A percentile compares a stretch with the other conserved stretches of the same genome.
phyloP scores from a whole-genome alignment of 108 stramenopile species.

The Skeletonema menzelii region DNA sequence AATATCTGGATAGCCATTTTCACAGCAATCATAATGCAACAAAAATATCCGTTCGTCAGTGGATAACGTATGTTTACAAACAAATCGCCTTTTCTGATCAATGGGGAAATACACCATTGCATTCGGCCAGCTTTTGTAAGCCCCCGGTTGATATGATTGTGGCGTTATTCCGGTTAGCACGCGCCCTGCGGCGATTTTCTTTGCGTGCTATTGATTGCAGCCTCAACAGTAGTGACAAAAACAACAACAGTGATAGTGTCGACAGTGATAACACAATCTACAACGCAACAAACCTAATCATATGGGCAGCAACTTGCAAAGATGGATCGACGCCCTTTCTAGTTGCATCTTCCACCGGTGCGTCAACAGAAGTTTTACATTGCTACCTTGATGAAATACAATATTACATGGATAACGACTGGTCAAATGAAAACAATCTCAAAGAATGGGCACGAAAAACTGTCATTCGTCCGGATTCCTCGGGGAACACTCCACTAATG shows the following conservation, averaged over 20 bases:
- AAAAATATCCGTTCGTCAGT: neutral
- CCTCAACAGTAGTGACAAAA: neutral
- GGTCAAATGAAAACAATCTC: neutral
- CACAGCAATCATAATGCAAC: neutral
- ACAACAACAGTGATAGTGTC: neutral
- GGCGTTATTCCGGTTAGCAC: conserved; percentile 24
- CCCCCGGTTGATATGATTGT: conserved; percentile 20
- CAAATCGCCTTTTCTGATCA: conserved; percentile 32
- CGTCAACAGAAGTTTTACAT: conserved; percentile 11
- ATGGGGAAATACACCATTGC: conserved; percentile 42
- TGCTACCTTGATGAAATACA: conserved; percentile 36
- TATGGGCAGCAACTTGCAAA: conserved; percentile 27
- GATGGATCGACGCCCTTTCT: conserved; percentile 38
- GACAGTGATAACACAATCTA: neutral
- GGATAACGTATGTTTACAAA: neutral
- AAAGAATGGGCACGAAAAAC: conserved; percentile 12
- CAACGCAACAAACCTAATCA: neutral
- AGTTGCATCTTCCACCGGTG: conserved; percentile 37
- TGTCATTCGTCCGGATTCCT: conserved; percentile 20
- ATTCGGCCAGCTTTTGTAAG: conserved; percentile 29
- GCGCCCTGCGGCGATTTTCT: conserved; percentile 1
- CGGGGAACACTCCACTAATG: conserved; percentile 14
- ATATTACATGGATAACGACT: conserved; percentile 27
- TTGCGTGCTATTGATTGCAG: neutral
- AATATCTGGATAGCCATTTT: neutral